Evolutionary conservation across 345 rosid genomes (phyloP).

Genomic region (Boechera retrofracta): DNA sequence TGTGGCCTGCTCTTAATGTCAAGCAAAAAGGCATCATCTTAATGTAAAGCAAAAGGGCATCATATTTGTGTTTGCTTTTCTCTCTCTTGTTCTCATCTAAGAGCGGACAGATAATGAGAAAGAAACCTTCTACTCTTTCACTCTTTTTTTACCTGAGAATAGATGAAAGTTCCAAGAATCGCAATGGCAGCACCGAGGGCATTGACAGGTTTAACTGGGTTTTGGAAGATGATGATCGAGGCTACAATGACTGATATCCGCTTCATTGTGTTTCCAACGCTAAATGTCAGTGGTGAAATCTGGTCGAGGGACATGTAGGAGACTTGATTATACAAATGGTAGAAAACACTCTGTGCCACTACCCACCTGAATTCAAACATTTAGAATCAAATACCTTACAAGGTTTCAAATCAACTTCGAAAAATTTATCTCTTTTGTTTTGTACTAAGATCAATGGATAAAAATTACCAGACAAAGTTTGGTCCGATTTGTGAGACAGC

Average conservation of each 20-base stretch:
- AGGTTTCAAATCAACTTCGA: neutral
- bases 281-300: constrained; percentile 77
- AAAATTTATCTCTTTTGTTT: neutral
- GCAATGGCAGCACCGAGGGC: constrained; percentile 86
- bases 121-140: neutral
- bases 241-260: constrained; percentile 79
- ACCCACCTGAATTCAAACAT: constrained; percentile 66
- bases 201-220: constrained; percentile 69
- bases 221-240: constrained; percentile 80
- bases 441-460: neutral
- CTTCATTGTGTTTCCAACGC: constrained; percentile 84
- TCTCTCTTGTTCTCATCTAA: constrained; percentile 1
- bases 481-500: constrained; percentile 83
- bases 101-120: neutral
- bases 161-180: constrained; percentile 76
- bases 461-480: constrained; percentile 67
- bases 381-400: constrained; percentile 1
- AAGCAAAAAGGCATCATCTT: neutral
- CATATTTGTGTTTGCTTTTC: neutral
- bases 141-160: constrained; percentile 61
- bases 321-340: constrained; percentile 81
- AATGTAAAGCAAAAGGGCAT: neutral
- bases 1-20: neutral
- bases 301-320: constrained; percentile 88
- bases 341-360: constrained; percentile 79